Evolutionary conservation across 441 rosid species (phyloP).

Genomic region (Euphorbia corollata): DNA sequence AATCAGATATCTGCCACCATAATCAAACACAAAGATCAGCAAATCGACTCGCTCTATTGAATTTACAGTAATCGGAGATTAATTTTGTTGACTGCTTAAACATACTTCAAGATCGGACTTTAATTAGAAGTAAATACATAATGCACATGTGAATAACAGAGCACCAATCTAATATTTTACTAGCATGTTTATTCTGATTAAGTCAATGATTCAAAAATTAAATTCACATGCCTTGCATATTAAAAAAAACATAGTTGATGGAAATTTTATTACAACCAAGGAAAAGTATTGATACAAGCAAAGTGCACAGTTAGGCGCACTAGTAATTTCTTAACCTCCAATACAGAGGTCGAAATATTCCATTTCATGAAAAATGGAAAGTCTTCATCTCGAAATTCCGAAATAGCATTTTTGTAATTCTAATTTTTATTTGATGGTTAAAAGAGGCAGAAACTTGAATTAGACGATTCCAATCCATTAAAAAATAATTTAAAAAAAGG

Average conservation of each 20-base stretch:
- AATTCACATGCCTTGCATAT: neutral
- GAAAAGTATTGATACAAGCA: neutral
- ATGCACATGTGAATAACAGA: neutral
- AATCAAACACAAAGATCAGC: conserved; percentile 3
- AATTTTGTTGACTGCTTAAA: neutral
- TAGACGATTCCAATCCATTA: neutral
- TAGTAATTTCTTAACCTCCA: neutral
- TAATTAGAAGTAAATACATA: neutral
- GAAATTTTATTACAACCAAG: neutral
- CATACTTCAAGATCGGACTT: conserved; percentile 5
- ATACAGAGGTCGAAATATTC: neutral
- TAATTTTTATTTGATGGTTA: neutral
- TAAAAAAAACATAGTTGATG: neutral
- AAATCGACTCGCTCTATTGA: neutral
- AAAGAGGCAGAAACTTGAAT: conserved; percentile 8
- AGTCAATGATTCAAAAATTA: neutral
- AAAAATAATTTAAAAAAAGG: neutral
- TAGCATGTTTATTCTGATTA: neutral
- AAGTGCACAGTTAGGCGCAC: conserved; percentile 1
- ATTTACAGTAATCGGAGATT: neutral
- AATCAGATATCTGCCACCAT: conserved; percentile 54
- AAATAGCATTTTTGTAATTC: neutral
- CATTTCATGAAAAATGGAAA: neutral
- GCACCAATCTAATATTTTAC: conserved; percentile 6
- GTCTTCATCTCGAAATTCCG: neutral